These are phyloP conservation scores for Erysimum cheiri DNA, from an alignment of 441 rosid species.

Conservation along the genomic window DNA sequence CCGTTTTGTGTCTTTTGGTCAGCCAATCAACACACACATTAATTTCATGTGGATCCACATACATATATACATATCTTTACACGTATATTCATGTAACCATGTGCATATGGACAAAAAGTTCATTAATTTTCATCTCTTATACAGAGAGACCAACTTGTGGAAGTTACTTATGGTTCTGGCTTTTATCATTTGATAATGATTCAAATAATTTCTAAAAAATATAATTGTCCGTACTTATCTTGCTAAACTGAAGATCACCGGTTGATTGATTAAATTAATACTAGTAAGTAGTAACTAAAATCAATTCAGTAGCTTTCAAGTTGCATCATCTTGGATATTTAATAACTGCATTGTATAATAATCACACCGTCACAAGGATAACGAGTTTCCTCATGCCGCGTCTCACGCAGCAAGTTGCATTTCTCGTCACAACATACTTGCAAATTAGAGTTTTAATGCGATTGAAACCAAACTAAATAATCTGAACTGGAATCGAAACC, in stretches of 20 bases:
- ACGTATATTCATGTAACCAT: constrained; percentile 21
- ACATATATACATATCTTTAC: constrained; percentile 4
- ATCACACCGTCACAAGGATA: constrained; percentile 24
- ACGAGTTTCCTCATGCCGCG: constrained; percentile 40
- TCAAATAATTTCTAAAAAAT: neutral
- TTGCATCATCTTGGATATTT: constrained; percentile 27
- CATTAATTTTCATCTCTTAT: constrained; percentile 24
- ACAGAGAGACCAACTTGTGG: constrained; percentile 34
- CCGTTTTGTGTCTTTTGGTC: constrained; percentile 41
- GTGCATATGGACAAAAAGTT: constrained; percentile 30
- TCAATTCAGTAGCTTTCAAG: constrained; percentile 29
- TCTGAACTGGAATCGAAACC: neutral
- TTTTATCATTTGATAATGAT: constrained; percentile 36
- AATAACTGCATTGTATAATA: constrained; percentile 23
- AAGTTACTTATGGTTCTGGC: constrained; percentile 37
- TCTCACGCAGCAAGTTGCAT: constrained; percentile 42
- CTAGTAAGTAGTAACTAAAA: constrained; percentile 19
- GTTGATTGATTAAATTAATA: constrained; percentile 26
- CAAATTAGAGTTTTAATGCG: neutral
- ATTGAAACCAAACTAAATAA: neutral
- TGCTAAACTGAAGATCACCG: constrained; percentile 17
- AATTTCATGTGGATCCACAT: constrained; percentile 39
- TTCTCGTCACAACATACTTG: constrained; percentile 17
- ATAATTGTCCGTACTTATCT: constrained; percentile 9
- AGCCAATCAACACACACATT: constrained; percentile 35